Percentiles rank a stretch among this genome's conserved stretches.
phyloP scores from a whole-genome alignment of 1,139 yeast genomes.

The Taphrina populina region DNA sequence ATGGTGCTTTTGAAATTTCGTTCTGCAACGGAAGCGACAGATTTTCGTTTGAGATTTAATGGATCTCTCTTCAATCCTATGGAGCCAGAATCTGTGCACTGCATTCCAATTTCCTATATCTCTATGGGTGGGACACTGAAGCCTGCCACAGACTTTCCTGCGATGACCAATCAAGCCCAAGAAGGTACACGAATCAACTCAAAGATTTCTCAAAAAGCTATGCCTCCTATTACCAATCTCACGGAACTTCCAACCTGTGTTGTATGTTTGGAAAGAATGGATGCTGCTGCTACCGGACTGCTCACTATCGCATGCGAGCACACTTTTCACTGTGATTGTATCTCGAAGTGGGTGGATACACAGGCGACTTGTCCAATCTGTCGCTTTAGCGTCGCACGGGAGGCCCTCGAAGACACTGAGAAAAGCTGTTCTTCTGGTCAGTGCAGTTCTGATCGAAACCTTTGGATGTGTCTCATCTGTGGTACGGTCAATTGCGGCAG shows the following conservation, averaged over 20 bases:
- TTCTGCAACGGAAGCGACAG: conserved; percentile 55
- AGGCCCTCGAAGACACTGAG: conserved; percentile 37
- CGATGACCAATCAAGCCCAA: conserved; percentile 45
- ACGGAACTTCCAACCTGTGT: conserved; percentile 89
- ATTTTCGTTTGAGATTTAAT: conserved; percentile 64
- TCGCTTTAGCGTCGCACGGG: conserved; percentile 59
- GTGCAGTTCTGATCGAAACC: conserved; percentile 65
- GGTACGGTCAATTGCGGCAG: conserved; percentile 90
- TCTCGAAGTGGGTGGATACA: conserved; percentile 77
- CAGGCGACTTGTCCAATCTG: conserved; percentile 76
- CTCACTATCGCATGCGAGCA: conserved; percentile 90
- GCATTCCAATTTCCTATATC: conserved; percentile 65
- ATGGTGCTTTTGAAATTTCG: conserved; percentile 76
- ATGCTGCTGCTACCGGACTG: conserved; percentile 73
- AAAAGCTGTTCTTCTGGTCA: conserved; percentile 46
- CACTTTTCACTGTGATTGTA: conserved; percentile 86
- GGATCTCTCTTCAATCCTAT: conserved; percentile 78
- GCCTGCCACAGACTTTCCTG: conserved; percentile 53
- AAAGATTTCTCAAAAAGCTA: conserved; percentile 38
- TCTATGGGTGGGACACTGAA: conserved; percentile 46
- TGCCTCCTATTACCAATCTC: conserved; percentile 45
- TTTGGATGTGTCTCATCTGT: conserved; percentile 90
- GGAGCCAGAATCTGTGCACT: conserved; percentile 87
- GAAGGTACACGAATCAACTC: conserved; percentile 1
- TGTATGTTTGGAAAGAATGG: conserved; percentile 88